Percentiles rank a stretch among this genome's conserved stretches.
Evolutionary conservation across 768 basidiomycete species (phyloP).

Genomic region (Hygrophorus russula): DNA sequence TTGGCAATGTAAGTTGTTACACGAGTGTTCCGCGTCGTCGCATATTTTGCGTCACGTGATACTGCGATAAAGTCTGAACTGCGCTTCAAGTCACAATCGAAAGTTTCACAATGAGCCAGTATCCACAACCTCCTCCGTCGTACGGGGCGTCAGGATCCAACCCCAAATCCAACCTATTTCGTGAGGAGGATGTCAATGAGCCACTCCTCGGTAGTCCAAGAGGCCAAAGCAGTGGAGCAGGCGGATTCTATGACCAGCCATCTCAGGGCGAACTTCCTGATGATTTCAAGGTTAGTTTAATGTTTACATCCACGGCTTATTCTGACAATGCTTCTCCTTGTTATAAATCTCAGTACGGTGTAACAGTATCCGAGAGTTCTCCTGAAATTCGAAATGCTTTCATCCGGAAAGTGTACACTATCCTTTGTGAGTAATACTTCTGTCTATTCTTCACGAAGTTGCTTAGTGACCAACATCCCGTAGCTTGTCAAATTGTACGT

Average conservation of each 20-base stretch:
- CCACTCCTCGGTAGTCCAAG: constrained; percentile 49
- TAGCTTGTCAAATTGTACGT: constrained; percentile 67
- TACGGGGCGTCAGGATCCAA: constrained; percentile 35
- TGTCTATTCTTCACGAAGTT: not conserved
- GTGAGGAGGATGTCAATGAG: constrained; percentile 29
- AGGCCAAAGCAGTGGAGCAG: constrained; percentile 16
- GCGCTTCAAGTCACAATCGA: too few species aligned
- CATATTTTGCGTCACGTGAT: not conserved
- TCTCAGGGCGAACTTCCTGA: constrained; percentile 69
- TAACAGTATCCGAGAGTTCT: constrained; percentile 67
- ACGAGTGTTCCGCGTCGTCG: not conserved
- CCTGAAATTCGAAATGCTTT: constrained; percentile 76
- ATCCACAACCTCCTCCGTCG: constrained; percentile 51
- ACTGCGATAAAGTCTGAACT: too few species aligned
- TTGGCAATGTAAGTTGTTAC: too few species aligned
- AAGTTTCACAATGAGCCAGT: constrained; percentile 42
- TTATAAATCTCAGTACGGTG: constrained; percentile 50
- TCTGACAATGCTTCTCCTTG: not conserved
- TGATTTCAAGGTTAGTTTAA: constrained; percentile 76
- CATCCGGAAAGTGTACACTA: constrained; percentile 83
- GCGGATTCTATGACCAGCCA: constrained; percentile 67
- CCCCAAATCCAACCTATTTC: constrained; percentile 19
- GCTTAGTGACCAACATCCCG: not conserved
- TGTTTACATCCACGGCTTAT: not conserved
- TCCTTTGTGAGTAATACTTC: constrained; percentile 57